Evolutionary conservation across 352 stramenopile genomes (phyloP).

Genomic region (Phytopythium montanum): DNA sequence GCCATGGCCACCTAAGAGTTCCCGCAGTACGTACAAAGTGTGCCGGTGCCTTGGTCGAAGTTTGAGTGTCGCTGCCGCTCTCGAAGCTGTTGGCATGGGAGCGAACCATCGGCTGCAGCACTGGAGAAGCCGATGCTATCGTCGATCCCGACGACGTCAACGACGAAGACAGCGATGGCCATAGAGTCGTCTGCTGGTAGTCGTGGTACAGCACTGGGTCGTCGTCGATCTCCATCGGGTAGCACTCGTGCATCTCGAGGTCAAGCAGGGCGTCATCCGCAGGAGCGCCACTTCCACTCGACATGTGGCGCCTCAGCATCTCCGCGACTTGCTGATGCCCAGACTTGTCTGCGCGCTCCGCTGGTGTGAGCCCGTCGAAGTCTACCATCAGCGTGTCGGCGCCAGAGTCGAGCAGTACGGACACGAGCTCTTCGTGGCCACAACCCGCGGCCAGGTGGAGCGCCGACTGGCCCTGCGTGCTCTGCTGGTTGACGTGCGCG

Average conservation of each 20-base stretch:
- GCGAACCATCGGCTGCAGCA: conserved; percentile 1
- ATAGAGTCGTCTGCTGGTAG: background rate
- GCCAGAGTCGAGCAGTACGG: conserved; percentile 54
- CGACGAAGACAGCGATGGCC: background rate
- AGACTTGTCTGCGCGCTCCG: conserved; percentile 79
- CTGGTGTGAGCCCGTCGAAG: conserved; percentile 68
- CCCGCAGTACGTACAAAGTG: conserved; percentile 38
- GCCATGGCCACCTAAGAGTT: conserved; percentile 1
- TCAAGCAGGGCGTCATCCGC: conserved; percentile 12
- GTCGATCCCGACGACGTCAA: conserved; percentile 3
- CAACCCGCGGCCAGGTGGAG: conserved; percentile 83
- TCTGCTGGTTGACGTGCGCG: conserved; percentile 82
- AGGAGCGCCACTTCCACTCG: background rate
- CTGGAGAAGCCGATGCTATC: background rate
- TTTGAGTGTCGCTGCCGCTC: conserved; percentile 20
- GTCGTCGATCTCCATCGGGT: conserved; percentile 53
- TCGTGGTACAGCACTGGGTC: conserved; percentile 23
- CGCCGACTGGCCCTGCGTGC: conserved; percentile 74
- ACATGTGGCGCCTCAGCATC: conserved; percentile 45
- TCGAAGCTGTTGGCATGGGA: conserved; percentile 32
- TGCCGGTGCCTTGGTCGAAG: conserved; percentile 26
- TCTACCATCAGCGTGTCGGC: conserved; percentile 62
- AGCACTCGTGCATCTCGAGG: conserved; percentile 12
- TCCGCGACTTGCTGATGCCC: conserved; percentile 43
- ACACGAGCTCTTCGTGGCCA: conserved; percentile 61